A percentile compares a stretch with the other conserved stretches of the same genome.
These are phyloP conservation scores for Aspergillus funiculosus DNA, from an alignment of 495 filamentous ascomycete species.

Conservation along the genomic window DNA sequence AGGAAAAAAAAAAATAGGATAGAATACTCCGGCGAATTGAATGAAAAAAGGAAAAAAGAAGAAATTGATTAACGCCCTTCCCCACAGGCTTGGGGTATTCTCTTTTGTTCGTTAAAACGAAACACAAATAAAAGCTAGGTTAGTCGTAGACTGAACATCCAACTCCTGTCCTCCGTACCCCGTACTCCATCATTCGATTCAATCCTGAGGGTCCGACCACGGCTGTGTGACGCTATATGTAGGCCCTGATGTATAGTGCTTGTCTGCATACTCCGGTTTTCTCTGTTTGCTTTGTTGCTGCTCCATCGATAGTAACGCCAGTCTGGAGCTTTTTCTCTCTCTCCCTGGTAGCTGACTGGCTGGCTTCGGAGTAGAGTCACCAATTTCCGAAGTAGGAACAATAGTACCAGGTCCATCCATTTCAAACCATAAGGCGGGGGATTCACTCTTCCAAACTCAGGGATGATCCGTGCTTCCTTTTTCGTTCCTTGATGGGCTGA, in stretches of 20 bases:
- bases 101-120: constrained; percentile 3
- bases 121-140: not conserved
- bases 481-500: not conserved
- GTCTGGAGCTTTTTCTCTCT: not conserved
- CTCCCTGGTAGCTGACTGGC: not conserved
- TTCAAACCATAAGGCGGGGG: no score
- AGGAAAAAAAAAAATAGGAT: no score
- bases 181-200: constrained; percentile 1
- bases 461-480: not conserved
- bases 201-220: constrained; percentile 6
- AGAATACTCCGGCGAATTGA: no score
- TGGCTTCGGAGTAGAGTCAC: not conserved
- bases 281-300: constrained; percentile 8
- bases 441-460: not conserved
- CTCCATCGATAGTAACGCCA: constrained; percentile 3
- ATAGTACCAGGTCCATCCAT: not conserved
- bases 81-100: constrained; percentile 4
- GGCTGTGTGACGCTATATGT: constrained; percentile 4
- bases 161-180: no score
- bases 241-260: not conserved
- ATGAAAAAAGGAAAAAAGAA: no score
- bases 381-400: not conserved
- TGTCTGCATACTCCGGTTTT: not conserved
- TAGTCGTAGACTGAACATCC: constrained; percentile 1
- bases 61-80: not conserved